phyloP scores from a whole-genome alignment of 2,329 filamentous ascomycete species.

The Venturia carpophila region DNA sequence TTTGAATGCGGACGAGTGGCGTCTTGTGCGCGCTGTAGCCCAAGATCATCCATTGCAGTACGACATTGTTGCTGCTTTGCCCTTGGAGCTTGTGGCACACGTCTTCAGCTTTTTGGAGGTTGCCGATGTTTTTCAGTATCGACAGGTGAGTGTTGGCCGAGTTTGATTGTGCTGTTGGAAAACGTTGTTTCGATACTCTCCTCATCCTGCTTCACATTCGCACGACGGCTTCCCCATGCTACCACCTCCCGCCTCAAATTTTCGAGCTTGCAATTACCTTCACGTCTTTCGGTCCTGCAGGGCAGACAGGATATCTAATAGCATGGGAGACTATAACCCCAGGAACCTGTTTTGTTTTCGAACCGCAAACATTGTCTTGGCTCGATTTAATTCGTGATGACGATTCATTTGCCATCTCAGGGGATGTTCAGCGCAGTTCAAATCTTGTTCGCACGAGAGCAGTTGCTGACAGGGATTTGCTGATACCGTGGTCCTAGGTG shows the following conservation, averaged over 20 bases:
- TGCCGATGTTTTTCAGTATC: constrained; percentile 9
- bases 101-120: constrained; percentile 11
- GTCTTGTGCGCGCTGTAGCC: background rate
- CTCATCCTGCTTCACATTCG: too few relatives aligned
- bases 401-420: background rate
- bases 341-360: too few relatives aligned
- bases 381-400: background rate
- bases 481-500: background rate
- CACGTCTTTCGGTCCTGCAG: too few relatives aligned
- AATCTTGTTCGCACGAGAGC: too few relatives aligned
- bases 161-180: background rate
- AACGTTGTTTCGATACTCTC: too few relatives aligned
- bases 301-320: too few relatives aligned
- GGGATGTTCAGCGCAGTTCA: background rate
- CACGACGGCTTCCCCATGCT: too few relatives aligned
- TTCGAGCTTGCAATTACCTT: too few relatives aligned
- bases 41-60: background rate
- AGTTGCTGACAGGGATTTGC: background rate
- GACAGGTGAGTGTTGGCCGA: background rate
- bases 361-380: too few relatives aligned
- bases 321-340: too few relatives aligned
- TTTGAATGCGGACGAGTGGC: constrained; percentile 6
- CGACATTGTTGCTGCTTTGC: constrained; percentile 6
- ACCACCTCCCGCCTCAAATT: too few relatives aligned
- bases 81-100: constrained; percentile 6